Evolutionary conservation across 2,329 filamentous ascomycete species (phyloP), one percentile per base, ranked within the genome.

Genomic region (Pseudomassariella vexata): DNA sequence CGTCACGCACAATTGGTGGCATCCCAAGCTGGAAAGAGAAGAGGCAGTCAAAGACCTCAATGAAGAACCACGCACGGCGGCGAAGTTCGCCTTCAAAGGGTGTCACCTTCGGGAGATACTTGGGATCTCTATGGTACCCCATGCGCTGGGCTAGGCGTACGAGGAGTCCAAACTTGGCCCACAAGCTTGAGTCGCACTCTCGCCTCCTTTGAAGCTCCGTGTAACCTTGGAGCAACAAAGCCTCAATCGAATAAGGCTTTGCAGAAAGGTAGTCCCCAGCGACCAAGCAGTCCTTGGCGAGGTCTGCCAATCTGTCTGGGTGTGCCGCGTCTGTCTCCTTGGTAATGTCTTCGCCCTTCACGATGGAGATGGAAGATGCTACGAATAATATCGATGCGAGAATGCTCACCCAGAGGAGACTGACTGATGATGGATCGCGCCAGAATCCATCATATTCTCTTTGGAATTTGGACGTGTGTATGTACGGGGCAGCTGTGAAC

Each of bases 21-120:
- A 73, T 62, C 7, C 70, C 68, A n/a, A 70, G 61, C 47, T 73
- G 67, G 37, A 67, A 69, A 1, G 67, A 68, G 27, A 69, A 62
- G 3, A 71, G 41, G 5, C 66, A 49, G 41, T 74, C 70, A 12
- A 63, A 64, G 1, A 65, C 55, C 39, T 68, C 62, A 11, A 64
- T 56, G 40, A 64, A 57, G 31, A 68, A 60, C 66, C 70, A 73
- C 3, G 55, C 55, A 12, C 69, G 56, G 5, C 69, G 60, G 12
- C 69, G 62, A 56, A 73, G 68, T 49, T 73, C 69, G 14, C 57
- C 63, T 30, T 70, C 64, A 34, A 72, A 73, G 0, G 66, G 60
- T 2, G 60, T 62, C 19, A 71, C 54, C 30, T 47, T 55, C 2
- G 60, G 52, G 4, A 70, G 50, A 39, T 60, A 57, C 16, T 50